Percentiles rank a stretch among this genome's conserved stretches.
Conservation (phyloP, 1,284 basidiomycete genomes). For the Moesziomyces sp. region DNA sequence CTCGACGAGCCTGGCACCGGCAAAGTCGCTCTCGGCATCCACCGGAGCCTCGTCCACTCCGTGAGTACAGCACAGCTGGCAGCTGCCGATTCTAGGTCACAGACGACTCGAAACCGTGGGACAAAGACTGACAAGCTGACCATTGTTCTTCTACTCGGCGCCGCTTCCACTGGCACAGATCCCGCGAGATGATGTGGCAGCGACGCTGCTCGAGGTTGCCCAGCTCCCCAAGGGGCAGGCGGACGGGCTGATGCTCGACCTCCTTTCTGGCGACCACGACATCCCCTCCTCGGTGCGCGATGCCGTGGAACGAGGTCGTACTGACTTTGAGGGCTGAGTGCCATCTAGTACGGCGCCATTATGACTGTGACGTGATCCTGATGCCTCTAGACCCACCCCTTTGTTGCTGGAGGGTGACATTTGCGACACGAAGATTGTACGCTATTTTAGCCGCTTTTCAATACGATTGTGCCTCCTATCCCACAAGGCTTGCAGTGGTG, state of each 20-base stretch:
- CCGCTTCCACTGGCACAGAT: conserved; percentile 2
- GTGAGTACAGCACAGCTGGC: conserved; percentile 6
- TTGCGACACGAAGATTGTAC: no score
- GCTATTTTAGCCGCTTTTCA: no score
- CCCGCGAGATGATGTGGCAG: conserved; percentile 75
- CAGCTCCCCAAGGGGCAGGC: conserved; percentile 72
- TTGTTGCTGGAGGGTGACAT: no score
- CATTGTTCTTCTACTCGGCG: background rate
- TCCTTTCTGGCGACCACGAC: conserved; percentile 74
- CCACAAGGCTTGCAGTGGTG: no score
- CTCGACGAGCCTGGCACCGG: conserved; percentile 69
- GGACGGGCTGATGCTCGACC: conserved; percentile 75
- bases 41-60: conserved; percentile 35
- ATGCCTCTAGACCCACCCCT: no score
- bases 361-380: background rate
- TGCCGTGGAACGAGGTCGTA: conserved; percentile 72
- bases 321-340: conserved; percentile 66
- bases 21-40: conserved; percentile 46
- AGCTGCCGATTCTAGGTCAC: no score
- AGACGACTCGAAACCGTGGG: no score
- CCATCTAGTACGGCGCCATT: background rate
- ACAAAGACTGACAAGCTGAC: conserved; percentile 42
- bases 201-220: conserved; percentile 72
- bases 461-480: no score
- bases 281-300: conserved; percentile 72